A percentile compares a stretch with the other conserved stretches of the same genome.
phyloP scores from a whole-genome alignment of 305 asterid species.

The Striga hermonthica region DNA sequence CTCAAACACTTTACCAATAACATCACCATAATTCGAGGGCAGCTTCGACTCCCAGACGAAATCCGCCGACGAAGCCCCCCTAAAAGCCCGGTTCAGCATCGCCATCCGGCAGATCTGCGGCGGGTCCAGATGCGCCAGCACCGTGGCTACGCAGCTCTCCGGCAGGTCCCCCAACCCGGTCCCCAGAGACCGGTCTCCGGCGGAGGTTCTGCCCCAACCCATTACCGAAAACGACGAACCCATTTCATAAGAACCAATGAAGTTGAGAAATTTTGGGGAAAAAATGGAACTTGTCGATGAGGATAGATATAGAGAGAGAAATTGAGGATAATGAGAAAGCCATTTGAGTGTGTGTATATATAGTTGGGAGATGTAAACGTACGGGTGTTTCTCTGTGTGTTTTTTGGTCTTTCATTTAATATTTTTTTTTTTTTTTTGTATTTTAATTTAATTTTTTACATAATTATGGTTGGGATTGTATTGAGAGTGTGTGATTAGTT shows the following conservation, averaged over 20 bases:
- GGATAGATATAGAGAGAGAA: no score
- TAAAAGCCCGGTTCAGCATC: conserved; percentile 49
- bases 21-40: conserved; percentile 46
- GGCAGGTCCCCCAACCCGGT: conserved; percentile 54
- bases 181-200: conserved; percentile 41
- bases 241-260: conserved; percentile 28
- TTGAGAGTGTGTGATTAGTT: no score
- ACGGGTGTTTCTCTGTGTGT: no score
- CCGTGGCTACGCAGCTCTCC: conserved; percentile 56
- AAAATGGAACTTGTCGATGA: no score
- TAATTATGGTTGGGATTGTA: no score
- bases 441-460: no score
- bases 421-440: no score
- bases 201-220: conserved; percentile 7
- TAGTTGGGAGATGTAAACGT: no score
- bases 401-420: no score
- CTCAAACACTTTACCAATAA: conserved; percentile 41
- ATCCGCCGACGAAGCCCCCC: conserved; percentile 52
- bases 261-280: no score
- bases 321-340: no score
- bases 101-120: conserved; percentile 54
- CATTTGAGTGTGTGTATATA: no score
- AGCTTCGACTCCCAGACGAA: conserved; percentile 65
- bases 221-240: conserved; percentile 45
- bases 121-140: conserved; percentile 53